Conservation (phyloP, 495 filamentous ascomycete genomes). For the Aspergillus cavernicola region DNA sequence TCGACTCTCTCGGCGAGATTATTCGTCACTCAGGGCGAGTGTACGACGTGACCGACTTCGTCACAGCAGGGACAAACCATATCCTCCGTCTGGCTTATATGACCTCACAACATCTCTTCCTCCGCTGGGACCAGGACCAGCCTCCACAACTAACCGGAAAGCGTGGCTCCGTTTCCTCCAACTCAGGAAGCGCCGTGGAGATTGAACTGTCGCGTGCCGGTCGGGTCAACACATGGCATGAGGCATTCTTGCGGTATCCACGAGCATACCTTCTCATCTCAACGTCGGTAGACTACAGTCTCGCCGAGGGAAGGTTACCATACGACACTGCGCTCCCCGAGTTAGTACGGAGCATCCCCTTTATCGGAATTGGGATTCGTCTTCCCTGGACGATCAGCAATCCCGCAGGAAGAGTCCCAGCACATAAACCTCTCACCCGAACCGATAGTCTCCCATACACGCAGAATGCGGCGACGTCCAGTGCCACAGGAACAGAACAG, state of each 20-base stretch:
- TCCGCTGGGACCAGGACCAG: slow-evolving; percentile 6
- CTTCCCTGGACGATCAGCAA: slow-evolving; percentile 23
- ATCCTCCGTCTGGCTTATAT: slow-evolving; percentile 31
- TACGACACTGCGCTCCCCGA: slow-evolving; percentile 23
- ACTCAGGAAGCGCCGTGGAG: background rate
- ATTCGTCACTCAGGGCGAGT: slow-evolving; percentile 28
- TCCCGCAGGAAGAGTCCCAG: background rate
- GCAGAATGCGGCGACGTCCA: background rate
- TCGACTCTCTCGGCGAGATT: slow-evolving; percentile 27
- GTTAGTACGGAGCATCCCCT: slow-evolving; percentile 23
- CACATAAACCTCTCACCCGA: background rate
- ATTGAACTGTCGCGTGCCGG: background rate
- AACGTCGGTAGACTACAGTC: slow-evolving; percentile 28
- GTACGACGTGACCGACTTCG: slow-evolving; percentile 34
- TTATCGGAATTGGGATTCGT: slow-evolving; percentile 19
- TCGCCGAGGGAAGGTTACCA: slow-evolving; percentile 26
- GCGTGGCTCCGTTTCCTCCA: background rate
- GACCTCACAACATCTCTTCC: slow-evolving; percentile 28
- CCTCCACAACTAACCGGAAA: background rate
- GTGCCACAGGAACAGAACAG: background rate
- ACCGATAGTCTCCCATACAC: background rate
- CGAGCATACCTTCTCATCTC: slow-evolving; percentile 36
- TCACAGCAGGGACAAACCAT: slow-evolving; percentile 29
- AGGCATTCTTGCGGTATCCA: slow-evolving; percentile 29
- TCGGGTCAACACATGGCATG: slow-evolving; percentile 27